Base-by-base conservation (phyloP, 208 protist genomes). In the Tetramitus jugosus region DNA sequence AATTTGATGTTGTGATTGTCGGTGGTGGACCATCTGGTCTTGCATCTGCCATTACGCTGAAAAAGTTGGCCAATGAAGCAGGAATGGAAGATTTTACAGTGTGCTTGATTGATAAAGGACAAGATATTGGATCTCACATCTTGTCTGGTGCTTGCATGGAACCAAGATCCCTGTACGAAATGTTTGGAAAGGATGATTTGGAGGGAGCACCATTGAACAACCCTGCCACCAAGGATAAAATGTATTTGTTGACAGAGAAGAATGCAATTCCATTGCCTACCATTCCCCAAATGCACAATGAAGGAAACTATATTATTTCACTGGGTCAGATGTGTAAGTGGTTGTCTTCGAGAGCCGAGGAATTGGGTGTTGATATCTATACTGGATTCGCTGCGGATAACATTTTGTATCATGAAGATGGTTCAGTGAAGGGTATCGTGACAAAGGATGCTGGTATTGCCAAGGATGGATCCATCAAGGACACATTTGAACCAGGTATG, bases 81-180 rank as follows among this genome's bases (percentile, higher is more conserved):
- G 88, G 84, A 46, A 4, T 17, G 14, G 81, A 91, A 64, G 93
- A 96, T 17, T 78, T 97, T 56, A 87, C 85, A 53, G 92, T 98
- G 0, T 91, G 87, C 52, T 80, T 99, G 3, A 80, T 99, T 8
- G 96, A 98, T 76, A 99, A 99, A 82, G 96, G 89, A 10, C 91
- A 91, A 52, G 94, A 97, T 81, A 86, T 93, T 76, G 94, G 95
- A 75, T 89, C 91, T 13, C 96, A 99, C 87, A 98, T 93, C 1
- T 83, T 99, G 37, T 97, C 94, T 29, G 97, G 97, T 65, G 94
- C 94, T 72, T 96, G 97, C 40, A 78, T 99, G n/a, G 94, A 99
- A 81, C 88, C 94, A 39, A 86, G 83, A 43, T 87, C 94, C 13
- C 83, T 99, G 1, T 86, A 97, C 69, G 96, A 98, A 83, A 82